Base-by-base conservation (phyloP, 192 early-diverging fungal species). In the Rhizophagus prolifer region DNA sequence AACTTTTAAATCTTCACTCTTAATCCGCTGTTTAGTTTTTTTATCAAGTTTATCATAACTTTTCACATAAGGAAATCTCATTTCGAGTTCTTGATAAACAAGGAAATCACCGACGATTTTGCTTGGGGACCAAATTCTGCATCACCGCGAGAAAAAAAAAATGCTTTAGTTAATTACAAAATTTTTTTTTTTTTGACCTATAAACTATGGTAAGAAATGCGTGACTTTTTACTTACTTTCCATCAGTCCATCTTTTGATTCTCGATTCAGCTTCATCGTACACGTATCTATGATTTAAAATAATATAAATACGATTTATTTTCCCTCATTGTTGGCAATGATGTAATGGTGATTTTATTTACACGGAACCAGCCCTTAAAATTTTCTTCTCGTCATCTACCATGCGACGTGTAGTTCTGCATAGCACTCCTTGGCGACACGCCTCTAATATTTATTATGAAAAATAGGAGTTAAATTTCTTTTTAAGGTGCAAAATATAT, bases 171-270 rank as follows among this genome's bases (percentile, higher is more conserved):
- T 2, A 44, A 0, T 44, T 4, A 44, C 36, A 7, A 8, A 38
- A 38, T 38, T 38, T 38, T 38, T 38, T 36, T 36, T 36, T 38
- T 38, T 38, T 38, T 38, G 6, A 4, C 31, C 31, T 38, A 38
- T 38, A 38, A 38, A 8, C 31, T 38, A 8, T 38, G 6, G 6
- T 38, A 8, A 38, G 7, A 38, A 38, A 38, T 38, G 41, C 12
- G 10, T 31, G 31, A 34, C 2, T 0, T 16, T 58, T 58, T 6
- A 74, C 72, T 30, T 74, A 74, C 26, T 71, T 76, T 13, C 83
- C 83, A 54, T 84, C 83, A 1, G 83, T 84, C 83, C 83, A 84
- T 23, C 83, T 80, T 54, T 72, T 73, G 30, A 84, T 84, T 2
- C 81, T 75, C 1, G 83, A 77, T 54, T 78, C 79, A 13, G n/a